Evolutionary conservation across 768 basidiomycete genomes (phyloP).

Genomic region (Rhizopogon sp.): DNA sequence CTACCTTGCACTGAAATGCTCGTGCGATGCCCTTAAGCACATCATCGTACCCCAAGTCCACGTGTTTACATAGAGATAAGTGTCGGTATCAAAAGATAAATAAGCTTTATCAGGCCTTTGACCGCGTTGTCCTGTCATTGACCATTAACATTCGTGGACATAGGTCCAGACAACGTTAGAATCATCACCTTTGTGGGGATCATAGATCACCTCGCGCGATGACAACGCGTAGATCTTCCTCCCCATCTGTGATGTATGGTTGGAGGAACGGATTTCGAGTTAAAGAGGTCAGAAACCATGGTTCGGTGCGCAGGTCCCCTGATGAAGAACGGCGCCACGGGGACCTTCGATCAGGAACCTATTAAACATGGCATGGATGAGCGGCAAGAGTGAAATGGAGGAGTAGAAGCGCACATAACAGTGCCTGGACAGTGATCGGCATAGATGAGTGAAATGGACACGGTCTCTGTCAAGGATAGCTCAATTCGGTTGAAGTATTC

Average conservation of each 20-base stretch:
- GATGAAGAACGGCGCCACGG: constrained; percentile 74
- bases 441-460: constrained; percentile 77
- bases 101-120: constrained; percentile 60
- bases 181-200: constrained; percentile 56
- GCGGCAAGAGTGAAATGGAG: not conserved
- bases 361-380: not conserved
- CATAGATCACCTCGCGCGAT: constrained; percentile 26
- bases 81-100: constrained; percentile 56
- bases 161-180: constrained; percentile 4
- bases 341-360: constrained; percentile 84
- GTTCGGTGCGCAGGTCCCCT: constrained; percentile 88
- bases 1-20: constrained; percentile 59
- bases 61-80: constrained; percentile 81
- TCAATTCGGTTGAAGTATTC: constrained; percentile 57
- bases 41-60: constrained; percentile 99
- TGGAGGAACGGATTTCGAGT: constrained; percentile 66
- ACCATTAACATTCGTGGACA: not conserved
- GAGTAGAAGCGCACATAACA: constrained; percentile 60
- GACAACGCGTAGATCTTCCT: constrained; percentile 18
- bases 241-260: constrained; percentile 50
- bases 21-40: constrained; percentile 71
- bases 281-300: constrained; percentile 68
- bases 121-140: constrained; percentile 56
- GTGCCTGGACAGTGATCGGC: constrained; percentile 96
- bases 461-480: constrained; percentile 48